Evolutionary conservation across 768 basidiomycete genomes (phyloP).

Genomic region (Lactarius tabidus): DNA sequence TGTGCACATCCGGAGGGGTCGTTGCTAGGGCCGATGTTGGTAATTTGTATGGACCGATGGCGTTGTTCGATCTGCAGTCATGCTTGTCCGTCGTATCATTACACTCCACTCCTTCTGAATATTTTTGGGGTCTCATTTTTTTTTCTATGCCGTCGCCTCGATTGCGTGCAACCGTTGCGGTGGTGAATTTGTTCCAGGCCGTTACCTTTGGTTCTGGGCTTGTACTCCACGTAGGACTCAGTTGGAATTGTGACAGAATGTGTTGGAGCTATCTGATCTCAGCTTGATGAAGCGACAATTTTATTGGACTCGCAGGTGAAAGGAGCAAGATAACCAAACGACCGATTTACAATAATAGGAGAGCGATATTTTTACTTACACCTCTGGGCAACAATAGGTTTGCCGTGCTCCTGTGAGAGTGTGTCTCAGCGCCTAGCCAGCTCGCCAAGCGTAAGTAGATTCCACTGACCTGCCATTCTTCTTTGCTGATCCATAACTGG

Average conservation of each 20-base stretch:
- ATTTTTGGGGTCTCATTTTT: conserved; percentile 7
- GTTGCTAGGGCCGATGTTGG: conserved; percentile 14
- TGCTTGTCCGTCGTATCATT: conserved; percentile 12
- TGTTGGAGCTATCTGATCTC: conserved; percentile 7
- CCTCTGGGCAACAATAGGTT: conserved; percentile 75
- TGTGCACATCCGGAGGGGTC: conserved; percentile 15
- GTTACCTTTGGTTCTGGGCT: conserved; percentile 9
- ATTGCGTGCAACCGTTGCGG: conserved; percentile 18
- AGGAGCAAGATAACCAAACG: neutral
- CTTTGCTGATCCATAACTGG: conserved; percentile 91
- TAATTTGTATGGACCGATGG: conserved; percentile 6
- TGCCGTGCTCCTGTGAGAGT: conserved; percentile 66
- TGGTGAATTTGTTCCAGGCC: conserved; percentile 5
- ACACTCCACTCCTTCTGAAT: conserved; percentile 21
- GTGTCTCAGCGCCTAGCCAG: neutral
- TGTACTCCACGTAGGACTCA: conserved; percentile 19
- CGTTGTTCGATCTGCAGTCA: conserved; percentile 8
- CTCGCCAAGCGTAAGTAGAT: neutral
- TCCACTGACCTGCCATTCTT: conserved; percentile 80
- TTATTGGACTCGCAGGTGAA: neutral
- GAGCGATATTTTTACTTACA: conserved; percentile 57
- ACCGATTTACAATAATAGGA: neutral
- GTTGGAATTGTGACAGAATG: conserved; percentile 19
- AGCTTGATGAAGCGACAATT: neutral
- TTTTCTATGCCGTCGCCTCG: conserved; percentile 2